Percentiles rank a stretch among this genome's conserved stretches.
phyloP scores from a whole-genome alignment of 2,329 filamentous ascomycete species.

The Sporothrix sp. region DNA sequence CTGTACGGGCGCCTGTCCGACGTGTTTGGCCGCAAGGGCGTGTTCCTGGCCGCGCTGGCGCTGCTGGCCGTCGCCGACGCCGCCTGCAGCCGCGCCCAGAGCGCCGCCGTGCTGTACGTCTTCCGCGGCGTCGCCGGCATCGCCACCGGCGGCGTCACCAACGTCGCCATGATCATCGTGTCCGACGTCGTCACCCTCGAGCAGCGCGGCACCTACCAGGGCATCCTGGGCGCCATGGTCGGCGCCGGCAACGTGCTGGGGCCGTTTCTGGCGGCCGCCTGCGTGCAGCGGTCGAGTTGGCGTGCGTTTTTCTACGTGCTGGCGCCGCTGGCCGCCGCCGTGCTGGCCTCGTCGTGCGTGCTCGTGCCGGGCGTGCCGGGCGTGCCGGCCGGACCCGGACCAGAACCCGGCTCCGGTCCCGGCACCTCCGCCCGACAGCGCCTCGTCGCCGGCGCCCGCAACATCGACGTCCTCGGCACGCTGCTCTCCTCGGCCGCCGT shows the following conservation, averaged over 20 bases:
- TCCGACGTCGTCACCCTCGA: constrained; percentile 50
- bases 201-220: constrained; percentile 46
- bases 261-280: constrained; percentile 33
- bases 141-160: constrained; percentile 50
- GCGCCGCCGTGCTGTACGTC: constrained; percentile 49
- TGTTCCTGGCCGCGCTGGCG: constrained; percentile 43
- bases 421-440: too few relatives aligned
- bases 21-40: constrained; percentile 52
- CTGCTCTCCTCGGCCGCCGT: constrained; percentile 45
- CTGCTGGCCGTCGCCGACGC: constrained; percentile 48
- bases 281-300: constrained; percentile 29
- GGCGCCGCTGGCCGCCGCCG: constrained; percentile 39
- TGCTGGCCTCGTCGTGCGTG: constrained; percentile 33
- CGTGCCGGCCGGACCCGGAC: too few relatives aligned
- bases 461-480: constrained; percentile 51
- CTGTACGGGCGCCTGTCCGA: constrained; percentile 54
- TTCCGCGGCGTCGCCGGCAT: constrained; percentile 52
- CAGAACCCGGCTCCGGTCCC: too few relatives aligned
- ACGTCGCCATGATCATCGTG: constrained; percentile 52
- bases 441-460: constrained; percentile 38
- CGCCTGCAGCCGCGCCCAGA: constrained; percentile 47
- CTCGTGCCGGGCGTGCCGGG: constrained; percentile 23
- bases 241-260: constrained; percentile 34
- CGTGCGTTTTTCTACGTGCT: constrained; percentile 37
- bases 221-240: constrained; percentile 32